Conservation (phyloP, 2,329 filamentous ascomycete species). For the Cyclaneusma minus region DNA sequence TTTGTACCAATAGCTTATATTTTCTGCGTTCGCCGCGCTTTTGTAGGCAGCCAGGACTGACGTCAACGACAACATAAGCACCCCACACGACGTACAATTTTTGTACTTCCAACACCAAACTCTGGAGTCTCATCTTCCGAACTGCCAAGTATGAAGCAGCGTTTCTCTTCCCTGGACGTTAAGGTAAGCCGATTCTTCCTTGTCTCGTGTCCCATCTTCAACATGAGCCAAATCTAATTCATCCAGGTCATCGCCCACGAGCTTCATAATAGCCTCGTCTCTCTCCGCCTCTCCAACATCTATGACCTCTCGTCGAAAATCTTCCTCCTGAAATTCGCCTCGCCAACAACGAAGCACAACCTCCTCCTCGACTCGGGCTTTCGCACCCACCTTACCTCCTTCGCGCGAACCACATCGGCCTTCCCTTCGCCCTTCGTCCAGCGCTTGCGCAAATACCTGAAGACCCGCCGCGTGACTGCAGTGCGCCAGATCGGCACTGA, state of each 20-base stretch:
- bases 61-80: no score
- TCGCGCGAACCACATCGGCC: conserved; percentile 71
- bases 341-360: conserved; percentile 77
- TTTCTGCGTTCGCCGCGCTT: no score
- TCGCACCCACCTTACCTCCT: conserved; percentile 85
- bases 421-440: conserved; percentile 76
- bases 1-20: no score
- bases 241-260: conserved; percentile 81
- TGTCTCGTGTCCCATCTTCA: background rate
- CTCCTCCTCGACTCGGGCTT: conserved; percentile 90
- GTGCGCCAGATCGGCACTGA: conserved; percentile 84
- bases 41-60: no score
- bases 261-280: conserved; percentile 60
- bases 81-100: no score
- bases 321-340: conserved; percentile 87
- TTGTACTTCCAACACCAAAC: no score
- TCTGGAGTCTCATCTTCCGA: no score
- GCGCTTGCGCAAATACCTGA: conserved; percentile 73
- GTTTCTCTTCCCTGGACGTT: conserved; percentile 67
- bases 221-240: conserved; percentile 1
- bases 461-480: conserved; percentile 68
- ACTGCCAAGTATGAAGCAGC: conserved; percentile 81
- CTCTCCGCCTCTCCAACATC: conserved; percentile 76
- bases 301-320: conserved; percentile 96
- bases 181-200: conserved; percentile 32